Conservation (phyloP, 2,329 filamentous ascomycete species). For the Nannizzia gypsea region DNA sequence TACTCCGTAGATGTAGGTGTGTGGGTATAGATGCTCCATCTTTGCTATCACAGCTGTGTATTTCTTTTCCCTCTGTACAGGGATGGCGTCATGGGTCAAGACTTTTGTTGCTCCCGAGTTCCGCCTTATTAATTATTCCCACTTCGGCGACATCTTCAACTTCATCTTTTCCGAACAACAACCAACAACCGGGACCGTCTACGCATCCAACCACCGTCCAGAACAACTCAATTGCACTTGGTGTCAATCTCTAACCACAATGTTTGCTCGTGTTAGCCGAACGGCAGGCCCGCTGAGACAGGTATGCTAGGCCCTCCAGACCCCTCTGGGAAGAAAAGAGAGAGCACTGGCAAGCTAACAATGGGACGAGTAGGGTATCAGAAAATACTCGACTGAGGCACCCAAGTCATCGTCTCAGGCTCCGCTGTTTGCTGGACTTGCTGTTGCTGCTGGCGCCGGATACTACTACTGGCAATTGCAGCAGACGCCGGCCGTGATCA, state of each 20-base stretch:
- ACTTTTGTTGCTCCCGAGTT: too few relatives aligned
- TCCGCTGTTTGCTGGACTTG: constrained; percentile 43
- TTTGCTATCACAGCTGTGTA: neutral
- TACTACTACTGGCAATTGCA: constrained; percentile 39
- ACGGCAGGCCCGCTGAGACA: constrained; percentile 53
- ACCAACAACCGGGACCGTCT: neutral
- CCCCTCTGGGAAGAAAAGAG: neutral
- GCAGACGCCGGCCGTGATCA: constrained; percentile 21
- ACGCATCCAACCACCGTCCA: neutral
- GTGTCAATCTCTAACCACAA: constrained; percentile 21
- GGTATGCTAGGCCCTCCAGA: constrained; percentile 38
- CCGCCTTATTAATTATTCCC: neutral
- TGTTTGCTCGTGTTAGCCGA: constrained; percentile 57
- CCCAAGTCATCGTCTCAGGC: constrained; percentile 38
- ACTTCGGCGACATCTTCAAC: neutral
- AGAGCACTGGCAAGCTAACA: neutral
- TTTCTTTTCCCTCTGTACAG: neutral
- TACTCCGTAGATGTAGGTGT: neutral
- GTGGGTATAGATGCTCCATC: neutral
- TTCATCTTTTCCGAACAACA: neutral
- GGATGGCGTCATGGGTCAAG: constrained; percentile 4
- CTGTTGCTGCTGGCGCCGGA: constrained; percentile 43
- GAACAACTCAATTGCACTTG: constrained; percentile 18
- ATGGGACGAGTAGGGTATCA: constrained; percentile 42
- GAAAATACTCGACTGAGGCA: constrained; percentile 59